Conservation (phyloP, 805 yeast genomes). For the Barnettozyma vustinii region DNA sequence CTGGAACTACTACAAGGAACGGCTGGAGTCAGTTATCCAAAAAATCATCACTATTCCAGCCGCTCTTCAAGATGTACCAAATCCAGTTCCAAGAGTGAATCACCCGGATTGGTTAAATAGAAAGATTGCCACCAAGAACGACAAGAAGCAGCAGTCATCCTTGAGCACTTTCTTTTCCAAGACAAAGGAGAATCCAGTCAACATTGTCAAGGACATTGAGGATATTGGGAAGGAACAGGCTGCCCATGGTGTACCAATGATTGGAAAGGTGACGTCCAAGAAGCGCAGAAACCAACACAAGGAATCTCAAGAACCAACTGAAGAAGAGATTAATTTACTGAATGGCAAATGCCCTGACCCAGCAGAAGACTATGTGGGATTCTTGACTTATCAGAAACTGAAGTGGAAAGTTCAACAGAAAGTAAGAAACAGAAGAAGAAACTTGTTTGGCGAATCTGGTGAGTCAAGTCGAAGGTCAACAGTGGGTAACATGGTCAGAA, state of each 20-base stretch:
- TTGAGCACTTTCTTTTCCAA: conserved; percentile 52
- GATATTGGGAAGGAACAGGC: conserved; percentile 47
- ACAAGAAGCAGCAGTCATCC: conserved; percentile 66
- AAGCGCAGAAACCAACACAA: conserved; percentile 30
- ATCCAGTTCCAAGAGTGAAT: conserved; percentile 91
- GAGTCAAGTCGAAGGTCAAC: conserved; percentile 49
- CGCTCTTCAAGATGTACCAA: conserved; percentile 77
- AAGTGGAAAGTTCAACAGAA: conserved; percentile 81
- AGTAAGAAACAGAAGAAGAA: conserved; percentile 64
- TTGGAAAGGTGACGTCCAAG: conserved; percentile 34
- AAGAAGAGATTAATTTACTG: conserved; percentile 46
- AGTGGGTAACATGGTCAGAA: conserved; percentile 65
- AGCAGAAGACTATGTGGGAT: conserved; percentile 58
- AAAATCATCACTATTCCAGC: conserved; percentile 97
- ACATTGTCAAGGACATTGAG: conserved; percentile 62
- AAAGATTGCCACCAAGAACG: conserved; percentile 53
- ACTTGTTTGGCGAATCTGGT: conserved; percentile 67
- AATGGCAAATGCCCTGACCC: conserved; percentile 60
- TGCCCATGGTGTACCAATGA: conserved; percentile 21
- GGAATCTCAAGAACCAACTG: conserved; percentile 31
- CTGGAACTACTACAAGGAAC: conserved; percentile 88
- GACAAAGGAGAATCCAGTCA: conserved; percentile 36
- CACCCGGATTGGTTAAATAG: conserved; percentile 92
- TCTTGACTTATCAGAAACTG: conserved; percentile 71
- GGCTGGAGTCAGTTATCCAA: conserved; percentile 89